phyloP scores from a whole-genome alignment of 2,329 filamentous ascomycete species.

The Myriosclerotinia scirpicola region DNA sequence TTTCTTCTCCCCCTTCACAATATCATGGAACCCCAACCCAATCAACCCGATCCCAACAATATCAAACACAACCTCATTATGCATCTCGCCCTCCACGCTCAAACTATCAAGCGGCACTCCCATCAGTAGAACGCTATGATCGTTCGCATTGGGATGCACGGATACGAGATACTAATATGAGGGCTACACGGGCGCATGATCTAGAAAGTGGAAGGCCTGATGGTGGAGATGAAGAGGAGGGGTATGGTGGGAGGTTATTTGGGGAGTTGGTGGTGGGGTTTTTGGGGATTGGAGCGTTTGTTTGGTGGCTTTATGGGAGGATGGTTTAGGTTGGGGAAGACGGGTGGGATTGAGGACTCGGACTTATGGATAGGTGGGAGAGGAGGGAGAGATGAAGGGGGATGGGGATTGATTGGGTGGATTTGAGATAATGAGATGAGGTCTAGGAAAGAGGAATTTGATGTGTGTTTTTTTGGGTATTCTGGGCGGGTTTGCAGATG shows the following conservation, averaged over 20 bases:
- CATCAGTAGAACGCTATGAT: conserved; percentile 2
- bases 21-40: not conserved
- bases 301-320: not conserved
- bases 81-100: not conserved
- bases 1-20: not conserved
- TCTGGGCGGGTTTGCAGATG: too few species aligned
- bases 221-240: not conserved
- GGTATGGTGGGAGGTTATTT: not conserved
- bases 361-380: too few species aligned
- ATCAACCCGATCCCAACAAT: not conserved
- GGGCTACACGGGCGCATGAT: not conserved
- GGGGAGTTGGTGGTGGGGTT: not conserved
- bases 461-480: too few species aligned
- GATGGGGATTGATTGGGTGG: too few species aligned
- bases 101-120: not conserved
- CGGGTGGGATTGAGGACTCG: too few species aligned
- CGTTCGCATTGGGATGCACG: conserved; percentile 13
- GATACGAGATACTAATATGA: not conserved
- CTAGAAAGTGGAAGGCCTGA: not conserved
- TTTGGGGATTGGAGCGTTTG: not conserved
- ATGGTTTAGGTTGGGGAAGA: too few species aligned
- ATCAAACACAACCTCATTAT: not conserved
- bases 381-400: too few species aligned
- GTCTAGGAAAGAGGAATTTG: too few species aligned
- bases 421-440: too few species aligned